Conservation (phyloP, 805 yeast species). For the Candida glaebosa region DNA sequence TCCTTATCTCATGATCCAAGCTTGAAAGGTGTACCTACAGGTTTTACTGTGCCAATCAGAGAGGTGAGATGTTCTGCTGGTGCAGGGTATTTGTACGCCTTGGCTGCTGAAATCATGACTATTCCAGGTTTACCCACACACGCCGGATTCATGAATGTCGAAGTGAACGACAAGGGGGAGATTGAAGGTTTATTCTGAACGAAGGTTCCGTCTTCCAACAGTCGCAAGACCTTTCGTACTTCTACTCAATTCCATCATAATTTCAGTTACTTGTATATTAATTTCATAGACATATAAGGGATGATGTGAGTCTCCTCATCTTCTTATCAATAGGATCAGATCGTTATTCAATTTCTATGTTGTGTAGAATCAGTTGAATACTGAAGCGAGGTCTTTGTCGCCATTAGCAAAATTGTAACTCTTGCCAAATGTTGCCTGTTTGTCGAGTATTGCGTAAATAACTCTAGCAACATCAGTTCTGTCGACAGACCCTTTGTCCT, state of each 20-base stretch:
- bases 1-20: slow-evolving; percentile 80
- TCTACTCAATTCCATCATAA: neutral
- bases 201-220: neutral
- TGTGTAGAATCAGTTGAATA: neutral
- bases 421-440: slow-evolving; percentile 37
- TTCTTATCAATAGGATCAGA: neutral
- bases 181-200: slow-evolving; percentile 73
- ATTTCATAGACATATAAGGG: slow-evolving; percentile 1
- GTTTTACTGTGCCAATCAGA: slow-evolving; percentile 75
- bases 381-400: slow-evolving; percentile 18
- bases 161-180: slow-evolving; percentile 75
- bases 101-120: slow-evolving; percentile 84
- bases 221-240: neutral
- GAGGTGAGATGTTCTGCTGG: slow-evolving; percentile 77
- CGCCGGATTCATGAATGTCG: slow-evolving; percentile 84
- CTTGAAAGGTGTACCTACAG: slow-evolving; percentile 80
- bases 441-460: slow-evolving; percentile 34
- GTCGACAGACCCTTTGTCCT: slow-evolving; percentile 24
- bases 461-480: slow-evolving; percentile 58
- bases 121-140: slow-evolving; percentile 85
- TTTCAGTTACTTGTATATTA: slow-evolving; percentile 4
- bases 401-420: slow-evolving; percentile 46
- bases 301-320: neutral
- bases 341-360: neutral
- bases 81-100: slow-evolving; percentile 80